phyloP scores from a whole-genome alignment of 192 early-diverging fungal genomes.

The Podila epigama region DNA sequence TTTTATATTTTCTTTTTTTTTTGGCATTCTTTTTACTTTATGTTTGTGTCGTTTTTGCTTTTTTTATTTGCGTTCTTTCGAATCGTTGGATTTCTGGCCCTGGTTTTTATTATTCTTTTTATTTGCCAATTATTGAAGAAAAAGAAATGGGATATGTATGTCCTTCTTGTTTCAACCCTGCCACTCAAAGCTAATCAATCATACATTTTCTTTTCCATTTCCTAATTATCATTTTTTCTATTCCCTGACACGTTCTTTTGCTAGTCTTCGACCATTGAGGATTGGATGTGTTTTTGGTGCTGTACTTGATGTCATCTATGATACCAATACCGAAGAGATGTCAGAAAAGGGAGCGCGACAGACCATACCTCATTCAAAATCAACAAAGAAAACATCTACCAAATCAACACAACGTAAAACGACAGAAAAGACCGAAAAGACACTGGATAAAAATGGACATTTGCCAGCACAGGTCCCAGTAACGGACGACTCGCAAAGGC shows the following conservation, averaged over 20 bases:
- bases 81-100: background rate
- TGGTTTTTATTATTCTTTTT: background rate
- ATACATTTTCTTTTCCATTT: background rate
- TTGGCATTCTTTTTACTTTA: background rate
- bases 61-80: no score
- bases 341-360: background rate
- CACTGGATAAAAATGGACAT: no score
- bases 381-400: background rate
- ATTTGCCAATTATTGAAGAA: no score
- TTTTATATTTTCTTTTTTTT: background rate
- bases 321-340: background rate
- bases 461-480: no score
- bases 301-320: constrained; percentile 16
- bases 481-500: no score
- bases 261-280: constrained; percentile 11
- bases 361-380: no score
- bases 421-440: no score
- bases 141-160: no score
- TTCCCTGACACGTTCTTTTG: background rate
- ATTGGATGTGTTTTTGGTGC: constrained; percentile 10
- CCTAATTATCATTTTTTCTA: background rate
- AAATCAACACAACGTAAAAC: no score
- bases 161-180: no score
- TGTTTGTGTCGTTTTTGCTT: background rate
- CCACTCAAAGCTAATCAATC: no score